These are phyloP conservation scores for Hymenoscyphus salicellus DNA, from an alignment of 2,329 filamentous ascomycete species.

Conservation along the genomic window DNA sequence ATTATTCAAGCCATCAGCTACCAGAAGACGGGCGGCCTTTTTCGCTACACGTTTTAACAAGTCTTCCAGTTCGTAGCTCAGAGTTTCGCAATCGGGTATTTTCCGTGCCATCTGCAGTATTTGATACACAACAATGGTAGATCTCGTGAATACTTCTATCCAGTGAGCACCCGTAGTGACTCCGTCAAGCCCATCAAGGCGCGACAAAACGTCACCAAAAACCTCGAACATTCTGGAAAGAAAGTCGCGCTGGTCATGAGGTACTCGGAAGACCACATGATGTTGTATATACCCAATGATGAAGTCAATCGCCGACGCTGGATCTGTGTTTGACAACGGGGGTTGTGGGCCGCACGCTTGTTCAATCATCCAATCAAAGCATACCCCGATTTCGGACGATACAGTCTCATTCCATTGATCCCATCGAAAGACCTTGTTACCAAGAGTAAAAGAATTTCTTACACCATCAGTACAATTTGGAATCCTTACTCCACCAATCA, in stretches of 20 bases:
- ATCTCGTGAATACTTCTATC: constrained; percentile 23
- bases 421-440: constrained; percentile 52
- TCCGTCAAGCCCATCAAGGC: constrained; percentile 12
- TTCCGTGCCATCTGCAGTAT: constrained; percentile 43
- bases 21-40: constrained; percentile 41
- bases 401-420: constrained; percentile 54
- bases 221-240: constrained; percentile 32
- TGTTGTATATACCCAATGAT: constrained; percentile 34
- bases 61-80: constrained; percentile 45
- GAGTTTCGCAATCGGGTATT: constrained; percentile 7
- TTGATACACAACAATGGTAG: constrained; percentile 40
- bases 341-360: constrained; percentile 28
- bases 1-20: constrained; percentile 43
- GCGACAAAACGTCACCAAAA: constrained; percentile 28
- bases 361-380: constrained; percentile 58
- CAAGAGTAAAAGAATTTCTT: constrained; percentile 45
- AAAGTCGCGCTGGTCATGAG: constrained; percentile 22
- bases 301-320: constrained; percentile 20
- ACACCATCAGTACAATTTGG: constrained; percentile 32
- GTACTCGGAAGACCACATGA: constrained; percentile 22
- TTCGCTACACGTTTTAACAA: constrained; percentile 45
- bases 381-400: constrained; percentile 60
- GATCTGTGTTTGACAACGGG: constrained; percentile 9
- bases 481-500: constrained; percentile 31
- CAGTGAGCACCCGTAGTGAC: not conserved